phyloP scores from a whole-genome alignment of 176 grass and related monocot species.

The bread wheat (Triticum aestivum) region IWGSC_CS_RefSeq_v2.1 NC_057813.1:13070577-13071076 shows the following conservation, averaged over 20 bases:
- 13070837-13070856: neutral
- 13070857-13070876: neutral
- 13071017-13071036: neutral
- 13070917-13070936: neutral
- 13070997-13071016: neutral
- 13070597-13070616: too few relatives aligned
- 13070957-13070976: neutral
- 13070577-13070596: neutral
- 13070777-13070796: neutral
- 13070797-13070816: neutral
- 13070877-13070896: neutral
- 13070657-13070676: too few relatives aligned
- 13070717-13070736: too few relatives aligned
- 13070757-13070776: too few relatives aligned
- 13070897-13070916: neutral
- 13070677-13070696: too few relatives aligned
- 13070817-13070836: neutral
- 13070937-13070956: neutral
- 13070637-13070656: neutral
- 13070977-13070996: neutral
- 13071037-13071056: neutral
- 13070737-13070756: too few relatives aligned
- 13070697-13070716: too few relatives aligned
- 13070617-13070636: too few relatives aligned
- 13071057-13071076: slow-evolving; percentile 21